phyloP scores from a whole-genome alignment of 371 early-diverging fungal species.

The Apophysomyces ossiformis region DNA sequence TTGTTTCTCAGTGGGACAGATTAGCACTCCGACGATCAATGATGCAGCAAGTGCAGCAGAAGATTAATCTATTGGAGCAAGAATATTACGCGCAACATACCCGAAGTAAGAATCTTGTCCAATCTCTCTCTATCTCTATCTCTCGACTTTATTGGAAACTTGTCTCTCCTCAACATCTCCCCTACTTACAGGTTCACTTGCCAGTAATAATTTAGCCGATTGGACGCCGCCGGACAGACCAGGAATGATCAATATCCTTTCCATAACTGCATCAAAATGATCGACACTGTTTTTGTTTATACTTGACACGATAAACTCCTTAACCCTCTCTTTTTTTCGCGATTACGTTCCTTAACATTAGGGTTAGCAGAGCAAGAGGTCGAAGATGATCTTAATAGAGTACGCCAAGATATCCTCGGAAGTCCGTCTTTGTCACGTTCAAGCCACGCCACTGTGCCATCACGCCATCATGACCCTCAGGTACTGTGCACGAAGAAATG shows the following conservation, averaged over 20 bases:
- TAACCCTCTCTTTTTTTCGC: not conserved
- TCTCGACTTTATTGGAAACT: constrained; percentile 6
- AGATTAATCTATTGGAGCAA: constrained; percentile 34
- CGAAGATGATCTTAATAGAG: constrained; percentile 1
- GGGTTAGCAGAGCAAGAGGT: constrained; percentile 2
- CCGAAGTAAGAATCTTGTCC: constrained; percentile 16
- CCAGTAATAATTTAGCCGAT: constrained; percentile 38
- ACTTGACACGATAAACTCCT: no score
- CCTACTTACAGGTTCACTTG: constrained; percentile 31
- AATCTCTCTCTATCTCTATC: not conserved
- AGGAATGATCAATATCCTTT: constrained; percentile 38
- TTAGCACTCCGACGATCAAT: constrained; percentile 27
- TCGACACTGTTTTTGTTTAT: no score
- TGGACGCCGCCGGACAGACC: constrained; percentile 37
- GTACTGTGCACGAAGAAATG: not conserved
- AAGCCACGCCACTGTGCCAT: constrained; percentile 9
- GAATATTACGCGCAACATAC: constrained; percentile 25
- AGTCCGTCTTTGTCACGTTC: constrained; percentile 11
- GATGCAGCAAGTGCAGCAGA: constrained; percentile 30
- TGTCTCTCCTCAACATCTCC: not conserved
- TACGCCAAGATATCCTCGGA: constrained; percentile 1
- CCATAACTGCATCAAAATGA: not conserved
- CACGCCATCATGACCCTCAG: constrained; percentile 11
- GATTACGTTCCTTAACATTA: not conserved
- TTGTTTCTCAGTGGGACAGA: constrained; percentile 22